phyloP scores from a whole-genome alignment of 78 protist genomes.

The Dictyostelium citrinum region DNA sequence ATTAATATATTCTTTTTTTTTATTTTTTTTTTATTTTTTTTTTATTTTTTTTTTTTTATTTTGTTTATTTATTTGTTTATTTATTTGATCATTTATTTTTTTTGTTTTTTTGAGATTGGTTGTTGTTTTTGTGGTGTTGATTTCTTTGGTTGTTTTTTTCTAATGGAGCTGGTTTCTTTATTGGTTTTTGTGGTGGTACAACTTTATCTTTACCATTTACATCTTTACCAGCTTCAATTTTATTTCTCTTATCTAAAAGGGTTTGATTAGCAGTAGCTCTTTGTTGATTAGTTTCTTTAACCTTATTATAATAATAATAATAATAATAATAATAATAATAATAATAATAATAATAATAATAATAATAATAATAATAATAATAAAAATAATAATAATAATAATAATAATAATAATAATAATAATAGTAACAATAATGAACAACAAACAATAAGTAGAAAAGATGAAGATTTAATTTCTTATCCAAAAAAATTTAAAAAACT shows the following conservation, averaged over 20 bases:
- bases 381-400: not conserved
- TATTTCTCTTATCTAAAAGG: conserved; percentile 32
- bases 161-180: not conserved
- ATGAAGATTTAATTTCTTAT: not conserved
- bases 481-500: not conserved
- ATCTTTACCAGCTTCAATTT: conserved; percentile 26
- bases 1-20: not conserved
- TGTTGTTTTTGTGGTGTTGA: not conserved
- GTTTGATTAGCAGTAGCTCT: not conserved
- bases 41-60: not conserved
- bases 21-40: not conserved
- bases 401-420: not conserved
- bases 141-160: too few relatives aligned
- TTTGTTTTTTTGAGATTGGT: not conserved
- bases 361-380: too few relatives aligned
- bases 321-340: not conserved
- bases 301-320: conserved; percentile 18
- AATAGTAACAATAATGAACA: not conserved
- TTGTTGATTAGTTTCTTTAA: conserved; percentile 20
- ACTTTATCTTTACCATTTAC: conserved; percentile 45
- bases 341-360: not conserved
- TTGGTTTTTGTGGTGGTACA: not conserved
- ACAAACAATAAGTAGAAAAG: not conserved
- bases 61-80: not conserved
- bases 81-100: not conserved